phyloP scores from a whole-genome alignment of 371 early-diverging fungal species.

The Mortierella sp. region DNA sequence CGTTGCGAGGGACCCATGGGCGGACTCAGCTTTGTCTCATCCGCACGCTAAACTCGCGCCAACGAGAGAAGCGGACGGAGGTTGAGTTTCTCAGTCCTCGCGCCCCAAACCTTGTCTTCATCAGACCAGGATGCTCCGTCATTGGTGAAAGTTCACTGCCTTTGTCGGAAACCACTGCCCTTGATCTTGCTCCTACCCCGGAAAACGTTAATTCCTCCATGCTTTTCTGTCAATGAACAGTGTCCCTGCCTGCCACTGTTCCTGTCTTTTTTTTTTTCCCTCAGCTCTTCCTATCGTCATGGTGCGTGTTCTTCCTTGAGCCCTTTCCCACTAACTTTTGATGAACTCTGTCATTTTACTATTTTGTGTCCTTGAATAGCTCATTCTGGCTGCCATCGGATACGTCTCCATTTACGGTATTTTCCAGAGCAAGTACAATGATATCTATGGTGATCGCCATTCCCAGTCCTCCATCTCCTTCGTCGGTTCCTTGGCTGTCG shows the following conservation, averaged over 20 bases:
- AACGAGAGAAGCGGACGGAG: background rate
- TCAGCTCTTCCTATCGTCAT: background rate
- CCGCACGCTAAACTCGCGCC: background rate
- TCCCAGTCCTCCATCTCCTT: slow-evolving; percentile 37
- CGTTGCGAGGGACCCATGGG: too few relatives aligned
- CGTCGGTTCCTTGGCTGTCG: slow-evolving; percentile 39
- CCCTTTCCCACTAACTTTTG: too few relatives aligned
- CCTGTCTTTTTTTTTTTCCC: background rate
- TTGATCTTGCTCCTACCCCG: too few relatives aligned
- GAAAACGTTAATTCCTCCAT: too few relatives aligned
- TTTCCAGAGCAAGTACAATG: slow-evolving; percentile 40
- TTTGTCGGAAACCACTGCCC: too few relatives aligned
- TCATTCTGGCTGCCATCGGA: slow-evolving; percentile 48
- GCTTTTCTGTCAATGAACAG: too few relatives aligned
- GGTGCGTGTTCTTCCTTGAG: background rate
- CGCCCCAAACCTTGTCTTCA: too few relatives aligned
- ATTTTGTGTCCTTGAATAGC: slow-evolving; percentile 8
- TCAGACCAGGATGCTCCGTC: too few relatives aligned
- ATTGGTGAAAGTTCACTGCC: too few relatives aligned
- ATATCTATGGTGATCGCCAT: slow-evolving; percentile 30
- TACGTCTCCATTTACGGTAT: slow-evolving; percentile 51
- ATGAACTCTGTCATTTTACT: too few relatives aligned
- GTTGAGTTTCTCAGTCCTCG: too few relatives aligned
- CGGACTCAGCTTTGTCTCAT: background rate
- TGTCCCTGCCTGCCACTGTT: too few relatives aligned